Conservation (phyloP, 2,329 filamentous ascomycete species). For the Thermomyces lanuginosus region DNA sequence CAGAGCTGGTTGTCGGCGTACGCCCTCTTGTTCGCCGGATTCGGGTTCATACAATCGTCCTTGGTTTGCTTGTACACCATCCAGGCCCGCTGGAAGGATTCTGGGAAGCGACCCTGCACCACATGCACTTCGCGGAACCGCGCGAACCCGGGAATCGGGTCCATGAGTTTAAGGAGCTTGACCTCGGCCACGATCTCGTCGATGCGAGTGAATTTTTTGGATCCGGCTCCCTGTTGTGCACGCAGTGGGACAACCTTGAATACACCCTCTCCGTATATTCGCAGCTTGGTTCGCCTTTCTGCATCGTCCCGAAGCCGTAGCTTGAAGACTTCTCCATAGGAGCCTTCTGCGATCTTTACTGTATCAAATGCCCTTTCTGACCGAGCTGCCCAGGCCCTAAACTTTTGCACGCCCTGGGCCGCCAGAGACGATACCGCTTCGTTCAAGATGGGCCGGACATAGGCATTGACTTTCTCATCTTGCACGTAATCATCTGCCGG, state of each 20-base stretch:
- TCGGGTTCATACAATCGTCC: constrained; percentile 37
- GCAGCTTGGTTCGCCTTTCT: constrained; percentile 22
- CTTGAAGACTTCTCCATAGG: constrained; percentile 50
- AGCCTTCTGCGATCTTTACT: constrained; percentile 48
- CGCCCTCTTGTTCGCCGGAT: constrained; percentile 37
- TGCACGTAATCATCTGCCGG: constrained; percentile 19
- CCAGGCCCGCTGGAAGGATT: constrained; percentile 34
- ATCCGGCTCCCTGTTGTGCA: constrained; percentile 24
- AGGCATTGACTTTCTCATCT: constrained; percentile 18
- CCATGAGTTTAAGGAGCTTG: constrained; percentile 40
- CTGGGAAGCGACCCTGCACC: constrained; percentile 39
- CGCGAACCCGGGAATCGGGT: constrained; percentile 45
- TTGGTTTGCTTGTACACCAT: constrained; percentile 24
- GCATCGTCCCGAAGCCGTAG: constrained; percentile 29
- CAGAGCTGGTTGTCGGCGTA: constrained; percentile 43
- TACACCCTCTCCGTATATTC: constrained; percentile 27
- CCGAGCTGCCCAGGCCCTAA: constrained; percentile 23
- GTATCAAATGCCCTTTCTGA: constrained; percentile 29
- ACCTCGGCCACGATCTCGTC: constrained; percentile 35
- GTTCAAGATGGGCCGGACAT: constrained; percentile 21
- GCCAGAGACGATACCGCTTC: constrained; percentile 22
- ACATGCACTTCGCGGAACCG: constrained; percentile 44
- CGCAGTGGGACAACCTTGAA: constrained; percentile 35
- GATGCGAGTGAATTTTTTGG: constrained; percentile 29
- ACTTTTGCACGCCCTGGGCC: constrained; percentile 22